A percentile compares a stretch with the other conserved stretches of the same genome.
Conservation (phyloP, 2,329 filamentous ascomycete genomes). For the Lecanoromycetidae sp. region DNA sequence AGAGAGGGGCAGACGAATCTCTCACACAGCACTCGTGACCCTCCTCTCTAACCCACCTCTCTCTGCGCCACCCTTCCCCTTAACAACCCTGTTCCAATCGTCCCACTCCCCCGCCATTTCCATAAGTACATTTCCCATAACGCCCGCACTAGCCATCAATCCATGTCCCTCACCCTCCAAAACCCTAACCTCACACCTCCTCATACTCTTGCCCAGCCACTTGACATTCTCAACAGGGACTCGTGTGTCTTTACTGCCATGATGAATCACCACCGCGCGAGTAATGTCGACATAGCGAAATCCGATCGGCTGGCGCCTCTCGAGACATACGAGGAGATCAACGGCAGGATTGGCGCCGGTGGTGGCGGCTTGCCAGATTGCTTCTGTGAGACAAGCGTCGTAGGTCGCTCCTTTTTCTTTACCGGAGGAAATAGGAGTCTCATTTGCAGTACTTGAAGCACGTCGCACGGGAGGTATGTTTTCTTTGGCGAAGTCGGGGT, state of each 20-base stretch:
- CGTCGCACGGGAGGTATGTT: conserved; percentile 14
- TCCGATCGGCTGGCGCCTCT: conserved; percentile 79
- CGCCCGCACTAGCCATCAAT: conserved; percentile 81
- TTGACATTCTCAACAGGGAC: conserved; percentile 91
- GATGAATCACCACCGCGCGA: conserved; percentile 80
- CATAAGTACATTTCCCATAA: conserved; percentile 89
- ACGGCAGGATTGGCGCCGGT: conserved; percentile 86
- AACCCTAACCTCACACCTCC: conserved; percentile 78
- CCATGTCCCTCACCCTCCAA: conserved; percentile 88
- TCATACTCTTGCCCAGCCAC: conserved; percentile 92
- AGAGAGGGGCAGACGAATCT: no score
- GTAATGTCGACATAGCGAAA: conserved; percentile 97
- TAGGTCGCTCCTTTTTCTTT: conserved; percentile 64
- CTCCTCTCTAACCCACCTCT: conserved; percentile 5
- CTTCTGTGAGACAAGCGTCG: conserved; percentile 74
- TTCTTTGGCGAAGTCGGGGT: conserved; percentile 7
- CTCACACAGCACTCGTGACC: background rate
- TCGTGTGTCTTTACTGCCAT: conserved; percentile 77
- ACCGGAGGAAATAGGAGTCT: conserved; percentile 36
- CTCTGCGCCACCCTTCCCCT: conserved; percentile 26
- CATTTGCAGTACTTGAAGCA: background rate
- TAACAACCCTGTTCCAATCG: conserved; percentile 58
- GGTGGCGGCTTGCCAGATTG: conserved; percentile 89
- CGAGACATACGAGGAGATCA: conserved; percentile 82
- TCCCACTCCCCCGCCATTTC: conserved; percentile 94